Base-by-base conservation (phyloP, 805 yeast species). In the Candida corydali region DNA sequence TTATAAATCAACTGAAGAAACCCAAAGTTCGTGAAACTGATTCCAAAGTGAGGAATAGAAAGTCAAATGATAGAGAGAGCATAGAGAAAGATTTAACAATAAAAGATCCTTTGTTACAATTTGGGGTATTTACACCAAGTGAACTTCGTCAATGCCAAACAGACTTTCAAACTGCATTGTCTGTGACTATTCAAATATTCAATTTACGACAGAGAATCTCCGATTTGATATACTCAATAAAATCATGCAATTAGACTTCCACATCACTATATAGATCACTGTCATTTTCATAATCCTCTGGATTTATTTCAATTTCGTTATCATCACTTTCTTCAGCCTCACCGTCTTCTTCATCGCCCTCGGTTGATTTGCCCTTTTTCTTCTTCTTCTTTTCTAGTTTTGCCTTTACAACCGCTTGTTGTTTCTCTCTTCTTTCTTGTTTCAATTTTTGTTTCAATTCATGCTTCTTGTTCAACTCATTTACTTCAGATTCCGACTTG, bases 351-450 rank as follows among this genome's bases (percentile, higher is more conserved):
- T 29, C 32, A 6, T 34, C 45, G 11, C 38, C 50, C 40, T 54
- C 65, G 27, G 51, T 53, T 12, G 49, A 53, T 57, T 74, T 54
- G 39, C 78, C 78, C 49, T 80, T 80, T 66, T 83, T 85, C 8
- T 79, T 84, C 28, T 76, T 80, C 54, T 82, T 82, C 52, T 72
- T 81, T 34, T 80, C 87, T 45, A 77, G 76, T 72, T 84, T 89
- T 38, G 75, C 77, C 16, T 78, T 73, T 36, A 89, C 83, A 53
- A 88, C 86, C 30, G 73, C 89, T 47, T 78, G 79, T 61, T 89
- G 97, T 51, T 75, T 80, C 46, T 78, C 77, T 55, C 83, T 76
- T 63, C 97, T 77, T 50, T 77, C 70, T 20, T 74, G 82, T 60
- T 80, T 85, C 49, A 83, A 62, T 50, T 72, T 74, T 52, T 71